Base-by-base conservation (phyloP, 2,329 filamentous ascomycete species). In the Diaporthe vexans region DNA sequence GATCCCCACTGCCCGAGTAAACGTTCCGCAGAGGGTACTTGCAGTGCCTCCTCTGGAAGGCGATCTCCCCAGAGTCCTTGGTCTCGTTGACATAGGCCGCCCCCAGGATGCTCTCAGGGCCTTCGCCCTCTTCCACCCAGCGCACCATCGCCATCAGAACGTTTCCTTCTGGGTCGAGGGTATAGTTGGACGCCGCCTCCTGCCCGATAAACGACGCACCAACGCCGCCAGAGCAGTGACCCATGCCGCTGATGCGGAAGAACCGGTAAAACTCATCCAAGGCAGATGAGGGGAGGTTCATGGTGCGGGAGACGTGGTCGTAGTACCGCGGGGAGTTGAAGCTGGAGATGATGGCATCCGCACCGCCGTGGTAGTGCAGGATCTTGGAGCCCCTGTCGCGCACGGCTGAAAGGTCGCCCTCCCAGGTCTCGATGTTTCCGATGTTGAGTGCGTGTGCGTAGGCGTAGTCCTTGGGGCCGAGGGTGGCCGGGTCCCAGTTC, bases 161-260 rank as follows among this genome's bases (percentile, higher is more conserved):
- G 67, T 88, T 88, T 54, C 84, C 79, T 7, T 83, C 80, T 0
- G 85, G 82, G 10, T 85, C 80, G 9, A 74, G 15, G 35, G 75
- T 15, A 79, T 84, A 69, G 4, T 80, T 15, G 79, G 78, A 5
- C 77, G 54, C 10, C 73, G 71, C 21, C 57, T 51, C 71, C 43
- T 83, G 80, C 3, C 82, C 81, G 26, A 83, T 78, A 9, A 76
- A 76, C 0, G 72, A 80, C 1, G 86, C 85, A 2, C 86, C 86
- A 21, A 78, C 77, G 9, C 88, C 88, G 10, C 85, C 85, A 7
- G 63, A 74, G 77, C 88, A 91, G 79, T 91, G 89, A 1, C 80
- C 82, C 82, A 89, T 87, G 11, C 89, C 88, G 17, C 84, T 84
- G 76, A 90, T 84, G 35, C 84, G 83, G 82, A 91, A 90, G 79